Base-by-base conservation (phyloP, 257 asterid species). In the Petunia secreta region DNA sequence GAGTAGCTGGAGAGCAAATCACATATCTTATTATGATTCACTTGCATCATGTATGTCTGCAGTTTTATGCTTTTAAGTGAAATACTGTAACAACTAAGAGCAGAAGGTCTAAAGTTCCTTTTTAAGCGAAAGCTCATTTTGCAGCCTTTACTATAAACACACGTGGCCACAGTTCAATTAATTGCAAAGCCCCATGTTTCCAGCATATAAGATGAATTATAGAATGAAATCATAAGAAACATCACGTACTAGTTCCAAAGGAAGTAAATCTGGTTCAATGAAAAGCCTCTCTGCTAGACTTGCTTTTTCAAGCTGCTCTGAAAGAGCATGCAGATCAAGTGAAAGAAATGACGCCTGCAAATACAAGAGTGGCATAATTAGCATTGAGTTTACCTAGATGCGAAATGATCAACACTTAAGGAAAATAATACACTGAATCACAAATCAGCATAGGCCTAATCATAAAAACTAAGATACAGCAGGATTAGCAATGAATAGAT, bases 271-370 rank as follows among this genome's bases (percentile, higher is more conserved):
- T 11, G 97, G 87, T 63, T 87, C 97, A 16, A 93, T 63, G 77
- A 92, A 93, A 83, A 92, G 87, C 88, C 97, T 91, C 82, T 92
- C 91, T 10, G 93, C 89, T 80, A 90, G 87, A 86, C 86, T 85
- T 54, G 92, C 87, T 88, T 91, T 95, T 73, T 87, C 88, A 87
- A 95, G 92, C 87, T 90, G 95, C 74, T 88, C 88, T 2, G 97
- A 90, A 75, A 95, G 97, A 52, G 89, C 80, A 66, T 89, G 84
- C 81, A 95, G 82, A 88, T 93, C 86, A 50, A 95, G 95, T 10
- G 98, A 93, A 75, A 95, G 91, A 86, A 95, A 95, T 43, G 98
- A 84, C 13, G 89, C 90, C 99, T 95, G 92, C 85, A 87, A 63
- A 78, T 62, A 63, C n/a, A 83, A 75, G 75, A 87, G 71, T 39